Conservation (phyloP, 2,329 filamentous ascomycete species). For the Diaporthe ilicicola region DNA sequence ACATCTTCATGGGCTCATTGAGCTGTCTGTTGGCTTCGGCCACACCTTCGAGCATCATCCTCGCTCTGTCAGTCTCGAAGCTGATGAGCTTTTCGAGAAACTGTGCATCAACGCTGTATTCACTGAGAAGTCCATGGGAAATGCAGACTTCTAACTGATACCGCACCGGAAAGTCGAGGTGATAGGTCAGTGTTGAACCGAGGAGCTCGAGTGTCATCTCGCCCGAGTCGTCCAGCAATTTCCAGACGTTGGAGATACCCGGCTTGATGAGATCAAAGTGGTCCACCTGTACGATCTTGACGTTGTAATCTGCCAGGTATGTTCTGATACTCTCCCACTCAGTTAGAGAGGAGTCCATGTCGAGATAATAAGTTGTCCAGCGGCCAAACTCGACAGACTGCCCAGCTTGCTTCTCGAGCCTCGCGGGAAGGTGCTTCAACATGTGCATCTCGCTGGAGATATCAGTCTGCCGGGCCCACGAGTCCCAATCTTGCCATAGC, state of each 20-base stretch:
- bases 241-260: conserved; percentile 21
- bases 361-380: conserved; percentile 65
- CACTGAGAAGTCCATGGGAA: conserved; percentile 79
- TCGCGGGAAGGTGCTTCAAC: conserved; percentile 46
- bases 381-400: conserved; percentile 61
- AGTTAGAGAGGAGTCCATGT: conserved; percentile 44
- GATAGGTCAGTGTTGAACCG: conserved; percentile 46
- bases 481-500: conserved; percentile 51
- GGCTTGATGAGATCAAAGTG: conserved; percentile 27
- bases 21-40: conserved; percentile 69
- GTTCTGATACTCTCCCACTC: conserved; percentile 54
- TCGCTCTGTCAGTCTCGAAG: conserved; percentile 58
- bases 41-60: conserved; percentile 77
- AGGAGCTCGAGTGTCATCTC: conserved; percentile 41
- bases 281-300: conserved; percentile 49
- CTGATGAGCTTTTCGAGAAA: conserved; percentile 73
- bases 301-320: conserved; percentile 77
- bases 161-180: conserved; percentile 74
- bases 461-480: conserved; percentile 60
- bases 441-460: conserved; percentile 48
- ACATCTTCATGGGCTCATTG: conserved; percentile 77
- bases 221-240: conserved; percentile 20
- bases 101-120: conserved; percentile 72
- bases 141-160: conserved; percentile 95
- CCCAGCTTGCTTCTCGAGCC: conserved; percentile 46